Base-by-base conservation (phyloP, 148 eudicot species). In the Rhododendron vialii region DNA sequence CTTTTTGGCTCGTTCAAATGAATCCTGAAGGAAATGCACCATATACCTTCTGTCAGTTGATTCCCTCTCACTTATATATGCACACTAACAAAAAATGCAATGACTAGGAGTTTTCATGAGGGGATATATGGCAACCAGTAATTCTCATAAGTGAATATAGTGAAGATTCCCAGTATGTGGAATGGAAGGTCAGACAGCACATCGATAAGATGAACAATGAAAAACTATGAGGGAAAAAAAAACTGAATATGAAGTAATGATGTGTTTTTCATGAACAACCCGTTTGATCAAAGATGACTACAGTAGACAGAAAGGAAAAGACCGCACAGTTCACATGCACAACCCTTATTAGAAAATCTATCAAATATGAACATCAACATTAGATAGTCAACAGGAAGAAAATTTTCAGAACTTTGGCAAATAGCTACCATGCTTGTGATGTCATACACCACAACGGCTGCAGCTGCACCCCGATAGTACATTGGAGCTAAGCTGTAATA, bases 401-500 rank as follows among this genome's bases (percentile, higher is more conserved):
- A 74, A 47, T 35, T 75, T 71, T 9, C 24, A 35, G 69, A 84
- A 36, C 18, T 55, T 47, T 74, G 69, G 77, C 28, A 51, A 61
- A 22, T 69, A 57, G 59, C 57, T 91, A 90, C 95, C 90, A 85
- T 85, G 91, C 89, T 93, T 73, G 96, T 89, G 82, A 95, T 91
- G 89, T 95, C 98, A 85, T 95, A 95, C 47, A 94, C 95, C 22
- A 94, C 91, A 65, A 93, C 84, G 41, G 97, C 95, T 5, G 97
- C 92, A 84, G 95, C 97, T 50, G 95, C 97, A 88, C 93, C 95
- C 9, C 94, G 94, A 65, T 94, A 93, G 87, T 94, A 94, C 97
- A 94, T 94, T 59, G 97, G 97, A 91, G 95, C 97, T 88, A 94
- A 90, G 92, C 97, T 93, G 14, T 94, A 93, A 87, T 94, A 94